Evolutionary conservation across 768 basidiomycete species (phyloP).

Genomic region (Amanita rimosa): DNA sequence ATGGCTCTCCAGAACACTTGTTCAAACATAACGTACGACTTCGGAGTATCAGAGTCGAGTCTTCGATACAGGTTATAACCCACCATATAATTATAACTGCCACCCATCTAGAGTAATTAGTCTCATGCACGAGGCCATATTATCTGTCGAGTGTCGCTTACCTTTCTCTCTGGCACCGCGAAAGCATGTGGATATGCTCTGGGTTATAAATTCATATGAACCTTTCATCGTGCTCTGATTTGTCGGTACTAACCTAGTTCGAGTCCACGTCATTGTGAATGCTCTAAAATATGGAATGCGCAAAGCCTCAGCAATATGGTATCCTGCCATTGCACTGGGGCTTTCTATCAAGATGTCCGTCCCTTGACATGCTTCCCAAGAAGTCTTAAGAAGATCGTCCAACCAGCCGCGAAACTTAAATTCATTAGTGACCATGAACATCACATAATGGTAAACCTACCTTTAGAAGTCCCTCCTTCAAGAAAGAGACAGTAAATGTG

Average conservation of each 20-base stretch:
- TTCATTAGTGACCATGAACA: neutral
- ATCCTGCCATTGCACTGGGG: slow-evolving; percentile 95
- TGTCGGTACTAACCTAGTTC: slow-evolving; percentile 51
- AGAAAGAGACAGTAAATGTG: slow-evolving; percentile 90
- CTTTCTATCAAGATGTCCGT: slow-evolving; percentile 92
- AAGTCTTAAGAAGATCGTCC: slow-evolving; percentile 88
- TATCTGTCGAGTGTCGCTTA: slow-evolving; percentile 14
- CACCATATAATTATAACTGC: slow-evolving; percentile 98
- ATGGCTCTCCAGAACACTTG: slow-evolving; percentile 97
- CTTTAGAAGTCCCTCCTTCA: slow-evolving; percentile 85
- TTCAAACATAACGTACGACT: slow-evolving; percentile 96
- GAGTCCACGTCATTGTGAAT: slow-evolving; percentile 97
- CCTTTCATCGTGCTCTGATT: neutral
- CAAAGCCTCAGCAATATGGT: slow-evolving; percentile 93
- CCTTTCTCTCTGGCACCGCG: slow-evolving; percentile 93
- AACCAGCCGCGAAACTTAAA: slow-evolving; percentile 92
- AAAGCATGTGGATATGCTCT: slow-evolving; percentile 97
- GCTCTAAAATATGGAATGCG: slow-evolving; percentile 90
- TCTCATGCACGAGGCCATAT: neutral
- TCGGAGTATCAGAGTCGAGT: neutral
- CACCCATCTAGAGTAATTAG: slow-evolving; percentile 60
- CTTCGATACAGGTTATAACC: slow-evolving; percentile 9
- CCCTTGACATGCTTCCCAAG: slow-evolving; percentile 94
- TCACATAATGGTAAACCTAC: slow-evolving; percentile 24
- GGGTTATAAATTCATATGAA: neutral